These are phyloP conservation scores for Fusarium anguioides DNA, from an alignment of 2,329 filamentous ascomycete genomes.

Conservation along the genomic window DNA sequence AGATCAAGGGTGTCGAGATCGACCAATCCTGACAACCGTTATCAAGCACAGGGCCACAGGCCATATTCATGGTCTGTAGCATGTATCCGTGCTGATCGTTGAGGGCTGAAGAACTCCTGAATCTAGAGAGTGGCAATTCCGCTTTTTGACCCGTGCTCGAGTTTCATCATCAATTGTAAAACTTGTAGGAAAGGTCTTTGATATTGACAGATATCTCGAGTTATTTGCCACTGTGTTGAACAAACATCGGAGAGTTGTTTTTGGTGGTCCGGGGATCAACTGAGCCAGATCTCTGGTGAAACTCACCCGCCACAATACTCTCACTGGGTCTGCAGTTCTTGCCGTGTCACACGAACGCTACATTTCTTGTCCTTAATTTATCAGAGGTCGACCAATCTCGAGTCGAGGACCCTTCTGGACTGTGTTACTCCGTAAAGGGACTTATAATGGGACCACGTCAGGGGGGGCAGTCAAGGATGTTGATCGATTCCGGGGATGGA, in stretches of 20 bases:
- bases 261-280: neutral
- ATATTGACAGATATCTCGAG: neutral
- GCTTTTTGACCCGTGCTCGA: neutral
- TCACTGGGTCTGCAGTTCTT: neutral
- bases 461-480: conserved; percentile 9
- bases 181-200: neutral
- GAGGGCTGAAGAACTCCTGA: neutral
- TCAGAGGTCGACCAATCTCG: neutral
- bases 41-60: neutral
- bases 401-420: neutral
- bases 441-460: neutral
- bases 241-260: neutral
- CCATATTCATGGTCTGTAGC: neutral
- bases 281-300: neutral
- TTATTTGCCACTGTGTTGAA: neutral
- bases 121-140: neutral
- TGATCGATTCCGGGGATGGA: conserved; percentile 7
- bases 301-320: conserved; percentile 1
- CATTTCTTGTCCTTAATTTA: neutral
- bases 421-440: neutral
- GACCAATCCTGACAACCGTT: neutral
- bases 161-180: neutral
- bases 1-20: neutral
- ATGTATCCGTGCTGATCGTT: neutral
- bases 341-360: neutral